Conservation (phyloP, 805 yeast species). For the Kodamaea laetipori region DNA sequence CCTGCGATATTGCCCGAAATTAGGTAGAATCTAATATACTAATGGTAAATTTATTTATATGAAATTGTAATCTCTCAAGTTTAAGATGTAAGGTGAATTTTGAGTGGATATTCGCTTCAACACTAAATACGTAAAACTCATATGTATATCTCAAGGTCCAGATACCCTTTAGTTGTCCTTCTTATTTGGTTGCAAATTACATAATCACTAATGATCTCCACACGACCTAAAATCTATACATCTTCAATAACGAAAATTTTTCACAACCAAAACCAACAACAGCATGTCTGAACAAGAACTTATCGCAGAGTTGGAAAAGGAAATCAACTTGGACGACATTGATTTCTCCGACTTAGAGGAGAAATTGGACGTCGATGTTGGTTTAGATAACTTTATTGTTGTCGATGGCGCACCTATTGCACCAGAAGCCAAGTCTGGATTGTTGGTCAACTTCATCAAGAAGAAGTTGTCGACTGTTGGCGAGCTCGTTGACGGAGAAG, state of each 20-base stretch:
- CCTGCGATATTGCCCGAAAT: too few relatives aligned
- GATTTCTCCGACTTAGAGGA: slow-evolving; percentile 86
- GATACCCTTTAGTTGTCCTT: too few relatives aligned
- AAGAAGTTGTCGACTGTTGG: slow-evolving; percentile 82
- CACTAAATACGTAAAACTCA: too few relatives aligned
- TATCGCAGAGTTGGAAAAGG: slow-evolving; percentile 38
- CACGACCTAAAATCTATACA: not conserved
- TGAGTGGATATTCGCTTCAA: too few relatives aligned
- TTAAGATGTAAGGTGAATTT: too few relatives aligned
- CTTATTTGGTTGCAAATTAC: slow-evolving; percentile 4
- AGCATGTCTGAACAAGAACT: slow-evolving; percentile 25
- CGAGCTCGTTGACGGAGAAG: slow-evolving; percentile 56
- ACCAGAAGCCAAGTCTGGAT: slow-evolving; percentile 83
- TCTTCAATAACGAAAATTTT: slow-evolving; percentile 8
- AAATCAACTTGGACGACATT: slow-evolving; percentile 50
- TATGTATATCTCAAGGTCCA: too few relatives aligned
- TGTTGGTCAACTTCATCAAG: slow-evolving; percentile 79
- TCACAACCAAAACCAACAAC: slow-evolving; percentile 8
- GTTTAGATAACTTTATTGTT: slow-evolving; percentile 75
- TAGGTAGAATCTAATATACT: too few relatives aligned
- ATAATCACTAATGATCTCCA: not conserved
- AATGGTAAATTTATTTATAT: too few relatives aligned
- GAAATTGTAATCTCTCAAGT: too few relatives aligned
- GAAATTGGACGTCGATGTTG: slow-evolving; percentile 60
- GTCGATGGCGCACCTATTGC: slow-evolving; percentile 96